A percentile compares a stretch with the other conserved stretches of the same genome.
phyloP scores from a whole-genome alignment of 306 rosid species.

The Gynostemma pentaphyllum region DNA sequence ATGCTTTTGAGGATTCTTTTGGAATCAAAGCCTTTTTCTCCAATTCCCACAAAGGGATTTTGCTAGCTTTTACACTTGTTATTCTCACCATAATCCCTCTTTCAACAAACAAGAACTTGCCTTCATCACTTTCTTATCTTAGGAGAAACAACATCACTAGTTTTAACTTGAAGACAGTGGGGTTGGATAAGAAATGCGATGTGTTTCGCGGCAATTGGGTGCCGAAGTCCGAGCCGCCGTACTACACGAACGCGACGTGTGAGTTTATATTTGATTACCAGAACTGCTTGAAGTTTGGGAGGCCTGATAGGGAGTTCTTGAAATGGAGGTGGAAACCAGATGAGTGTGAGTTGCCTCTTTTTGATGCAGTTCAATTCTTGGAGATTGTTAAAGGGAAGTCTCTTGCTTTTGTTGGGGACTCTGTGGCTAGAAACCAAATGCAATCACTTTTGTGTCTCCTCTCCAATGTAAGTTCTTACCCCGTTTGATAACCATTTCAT shows the following conservation, averaged over 20 bases:
- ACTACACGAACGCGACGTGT: conserved; percentile 14
- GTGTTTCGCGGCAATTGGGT: conserved; percentile 19
- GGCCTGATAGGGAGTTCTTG: conserved; percentile 17
- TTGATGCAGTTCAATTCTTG: conserved; percentile 18
- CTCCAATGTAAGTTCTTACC: conserved; percentile 9
- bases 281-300: conserved; percentile 20
- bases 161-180: neutral
- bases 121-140: conserved; percentile 13
- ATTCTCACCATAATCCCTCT: conserved; percentile 11
- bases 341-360: conserved; percentile 15
- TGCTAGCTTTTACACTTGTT: conserved; percentile 3
- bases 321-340: conserved; percentile 22
- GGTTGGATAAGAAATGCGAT: conserved; percentile 12
- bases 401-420: conserved; percentile 24
- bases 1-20: neutral
- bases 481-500: too few species aligned
- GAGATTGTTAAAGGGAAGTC: conserved; percentile 22
- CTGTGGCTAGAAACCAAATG: conserved; percentile 21
- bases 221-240: neutral
- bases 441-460: conserved; percentile 22
- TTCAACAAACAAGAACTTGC: conserved; percentile 6
- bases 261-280: conserved; percentile 11
- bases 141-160: neutral
- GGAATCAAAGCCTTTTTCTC: neutral
- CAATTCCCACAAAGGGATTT: conserved; percentile 6